Evolutionary conservation across 1,284 basidiomycete genomes (phyloP).

Genomic region (Ceratobasidium sp.): DNA sequence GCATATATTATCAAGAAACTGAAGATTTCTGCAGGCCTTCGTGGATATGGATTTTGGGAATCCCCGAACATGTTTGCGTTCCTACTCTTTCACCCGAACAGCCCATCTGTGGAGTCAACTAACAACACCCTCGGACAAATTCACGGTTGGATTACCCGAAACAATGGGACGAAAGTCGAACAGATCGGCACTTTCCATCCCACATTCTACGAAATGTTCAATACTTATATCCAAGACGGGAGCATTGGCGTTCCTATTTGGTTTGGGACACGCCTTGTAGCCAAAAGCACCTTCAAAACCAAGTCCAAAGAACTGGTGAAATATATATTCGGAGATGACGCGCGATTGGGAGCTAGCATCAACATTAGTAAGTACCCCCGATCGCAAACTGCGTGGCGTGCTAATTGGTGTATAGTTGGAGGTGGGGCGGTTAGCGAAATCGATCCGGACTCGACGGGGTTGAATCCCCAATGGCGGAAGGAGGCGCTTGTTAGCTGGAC

Average conservation of each 20-base stretch:
- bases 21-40: not conserved
- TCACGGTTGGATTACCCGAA: not conserved
- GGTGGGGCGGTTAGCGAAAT: conserved; percentile 52
- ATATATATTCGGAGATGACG: not conserved
- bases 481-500: conserved; percentile 47
- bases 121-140: not conserved
- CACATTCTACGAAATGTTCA: conserved; percentile 7
- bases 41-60: conserved; percentile 5
- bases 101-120: not conserved
- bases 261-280: conserved; percentile 3
- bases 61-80: not conserved
- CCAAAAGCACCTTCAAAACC: not conserved
- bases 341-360: not conserved
- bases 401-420: conserved; percentile 44
- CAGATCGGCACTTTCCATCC: not conserved
- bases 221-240: not conserved
- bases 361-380: not conserved
- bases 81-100: not conserved
- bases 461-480: conserved; percentile 56
- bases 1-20: too few relatives aligned
- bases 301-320: not conserved
- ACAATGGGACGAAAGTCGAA: not conserved
- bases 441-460: conserved; percentile 50
- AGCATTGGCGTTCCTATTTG: not conserved
- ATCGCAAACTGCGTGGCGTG: not conserved